Percentiles rank a stretch among this genome's conserved stretches.
Evolutionary conservation across 306 rosid genomes (phyloP).

Genomic region (Lathyrus aphaca): DNA sequence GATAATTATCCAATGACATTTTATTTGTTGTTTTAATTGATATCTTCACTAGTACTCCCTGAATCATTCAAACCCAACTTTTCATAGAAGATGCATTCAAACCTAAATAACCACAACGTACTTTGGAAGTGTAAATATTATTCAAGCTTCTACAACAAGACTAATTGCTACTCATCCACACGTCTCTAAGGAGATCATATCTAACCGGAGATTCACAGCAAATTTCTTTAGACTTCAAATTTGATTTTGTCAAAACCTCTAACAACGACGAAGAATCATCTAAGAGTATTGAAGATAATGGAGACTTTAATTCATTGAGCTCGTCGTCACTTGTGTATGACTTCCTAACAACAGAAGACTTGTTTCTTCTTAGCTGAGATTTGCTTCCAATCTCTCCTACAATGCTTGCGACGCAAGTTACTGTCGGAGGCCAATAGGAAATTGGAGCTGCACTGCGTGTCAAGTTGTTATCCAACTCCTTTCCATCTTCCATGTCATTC

Average conservation of each 20-base stretch:
- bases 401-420: conserved; percentile 52
- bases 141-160: neutral
- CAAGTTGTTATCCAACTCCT: conserved; percentile 50
- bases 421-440: conserved; percentile 65
- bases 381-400: conserved; percentile 64
- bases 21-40: no score
- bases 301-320: conserved; percentile 79
- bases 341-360: conserved; percentile 73
- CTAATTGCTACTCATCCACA: conserved; percentile 73
- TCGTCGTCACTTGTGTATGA: conserved; percentile 94
- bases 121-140: neutral
- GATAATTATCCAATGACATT: no score
- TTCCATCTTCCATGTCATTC: conserved; percentile 57
- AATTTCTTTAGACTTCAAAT: conserved; percentile 48
- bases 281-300: conserved; percentile 58
- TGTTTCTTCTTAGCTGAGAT: conserved; percentile 71
- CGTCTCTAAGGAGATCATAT: conserved; percentile 81
- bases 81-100: no score
- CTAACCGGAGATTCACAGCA: conserved; percentile 59
- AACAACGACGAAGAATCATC: conserved; percentile 44
- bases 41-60: no score
- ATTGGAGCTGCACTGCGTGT: conserved; percentile 71
- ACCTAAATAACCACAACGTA: no score
- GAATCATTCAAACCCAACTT: no score
- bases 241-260: conserved; percentile 41